Percentiles rank a stretch among this genome's conserved stretches.
These are phyloP conservation scores for Clonostachys rhizophaga DNA, from an alignment of 2,329 filamentous ascomycete species.

Conservation along the genomic window DNA sequence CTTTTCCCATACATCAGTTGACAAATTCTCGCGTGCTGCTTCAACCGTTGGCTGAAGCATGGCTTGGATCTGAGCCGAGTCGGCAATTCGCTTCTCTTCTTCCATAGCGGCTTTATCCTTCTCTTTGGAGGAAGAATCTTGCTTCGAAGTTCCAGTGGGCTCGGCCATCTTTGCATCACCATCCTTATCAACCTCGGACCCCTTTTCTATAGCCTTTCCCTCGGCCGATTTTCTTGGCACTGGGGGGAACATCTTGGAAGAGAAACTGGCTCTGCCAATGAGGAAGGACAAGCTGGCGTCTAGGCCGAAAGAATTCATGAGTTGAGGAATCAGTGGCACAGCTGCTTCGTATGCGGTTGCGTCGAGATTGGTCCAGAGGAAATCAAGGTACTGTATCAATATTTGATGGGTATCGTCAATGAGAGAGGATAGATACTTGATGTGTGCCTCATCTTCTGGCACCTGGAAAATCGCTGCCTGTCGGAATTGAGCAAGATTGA, in stretches of 20 bases:
- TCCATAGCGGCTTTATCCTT: not conserved
- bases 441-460: slow-evolving; percentile 68
- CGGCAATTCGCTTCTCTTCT: slow-evolving; percentile 23
- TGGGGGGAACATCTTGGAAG: slow-evolving; percentile 50
- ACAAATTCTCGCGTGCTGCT: slow-evolving; percentile 65
- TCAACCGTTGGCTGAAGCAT: slow-evolving; percentile 68
- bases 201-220: slow-evolving; percentile 12
- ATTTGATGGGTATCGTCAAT: slow-evolving; percentile 87
- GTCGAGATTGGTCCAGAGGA: slow-evolving; percentile 75
- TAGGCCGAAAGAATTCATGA: slow-evolving; percentile 76
- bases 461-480: slow-evolving; percentile 78
- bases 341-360: slow-evolving; percentile 72
- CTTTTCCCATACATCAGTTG: slow-evolving; percentile 57
- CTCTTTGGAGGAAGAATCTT: not conserved
- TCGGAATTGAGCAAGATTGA: slow-evolving; percentile 86
- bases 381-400: slow-evolving; percentile 82
- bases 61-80: slow-evolving; percentile 19
- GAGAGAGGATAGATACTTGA: slow-evolving; percentile 85
- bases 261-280: slow-evolving; percentile 71
- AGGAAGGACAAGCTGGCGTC: slow-evolving; percentile 80
- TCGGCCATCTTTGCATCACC: slow-evolving; percentile 52
- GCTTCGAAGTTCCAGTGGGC: slow-evolving; percentile 15
- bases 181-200: slow-evolving; percentile 35
- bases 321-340: slow-evolving; percentile 68
- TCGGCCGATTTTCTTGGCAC: slow-evolving; percentile 7